Evolutionary conservation across 768 basidiomycete species (phyloP).

Genomic region (Rubroboletus satanas): DNA sequence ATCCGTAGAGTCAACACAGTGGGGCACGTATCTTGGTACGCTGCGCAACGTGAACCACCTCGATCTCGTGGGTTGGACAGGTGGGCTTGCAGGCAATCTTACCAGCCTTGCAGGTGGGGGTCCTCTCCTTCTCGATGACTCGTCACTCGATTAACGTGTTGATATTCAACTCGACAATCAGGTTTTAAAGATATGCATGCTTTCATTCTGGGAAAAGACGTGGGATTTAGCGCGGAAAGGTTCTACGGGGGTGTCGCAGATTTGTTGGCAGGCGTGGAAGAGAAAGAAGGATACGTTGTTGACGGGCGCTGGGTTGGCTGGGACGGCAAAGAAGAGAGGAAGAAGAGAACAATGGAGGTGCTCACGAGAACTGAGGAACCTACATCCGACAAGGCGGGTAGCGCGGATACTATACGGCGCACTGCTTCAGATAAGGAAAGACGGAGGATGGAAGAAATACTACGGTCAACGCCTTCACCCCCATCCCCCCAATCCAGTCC

Average conservation of each 20-base stretch:
- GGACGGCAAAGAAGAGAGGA: conserved; percentile 16
- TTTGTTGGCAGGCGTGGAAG: conserved; percentile 72
- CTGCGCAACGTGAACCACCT: conserved; percentile 87
- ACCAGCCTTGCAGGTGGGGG: conserved; percentile 20
- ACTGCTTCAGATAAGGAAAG: conserved; percentile 26
- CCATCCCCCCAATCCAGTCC: not conserved
- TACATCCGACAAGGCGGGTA: not conserved
- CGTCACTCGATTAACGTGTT: not conserved
- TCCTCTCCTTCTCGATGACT: not conserved
- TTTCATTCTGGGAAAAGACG: conserved; percentile 81
- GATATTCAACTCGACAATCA: not conserved
- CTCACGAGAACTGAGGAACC: conserved; percentile 1
- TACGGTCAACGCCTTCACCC: conserved; percentile 11
- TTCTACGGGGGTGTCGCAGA: conserved; percentile 87
- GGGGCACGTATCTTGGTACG: conserved; percentile 97
- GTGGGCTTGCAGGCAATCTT: conserved; percentile 27
- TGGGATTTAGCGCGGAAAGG: conserved; percentile 86
- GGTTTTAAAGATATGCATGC: conserved; percentile 80
- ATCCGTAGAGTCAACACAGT: conserved; percentile 79
- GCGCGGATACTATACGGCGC: conserved; percentile 5
- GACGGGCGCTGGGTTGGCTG: conserved; percentile 23
- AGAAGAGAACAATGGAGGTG: not conserved
- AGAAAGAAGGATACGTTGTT: conserved; percentile 42
- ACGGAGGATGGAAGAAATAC: conserved; percentile 24
- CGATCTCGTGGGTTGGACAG: conserved; percentile 89